Evolutionary conservation across 495 filamentous ascomycete genomes (phyloP), one percentile per base, ranked within the genome.

Genomic region (Lichenothelia convexa): DNA sequence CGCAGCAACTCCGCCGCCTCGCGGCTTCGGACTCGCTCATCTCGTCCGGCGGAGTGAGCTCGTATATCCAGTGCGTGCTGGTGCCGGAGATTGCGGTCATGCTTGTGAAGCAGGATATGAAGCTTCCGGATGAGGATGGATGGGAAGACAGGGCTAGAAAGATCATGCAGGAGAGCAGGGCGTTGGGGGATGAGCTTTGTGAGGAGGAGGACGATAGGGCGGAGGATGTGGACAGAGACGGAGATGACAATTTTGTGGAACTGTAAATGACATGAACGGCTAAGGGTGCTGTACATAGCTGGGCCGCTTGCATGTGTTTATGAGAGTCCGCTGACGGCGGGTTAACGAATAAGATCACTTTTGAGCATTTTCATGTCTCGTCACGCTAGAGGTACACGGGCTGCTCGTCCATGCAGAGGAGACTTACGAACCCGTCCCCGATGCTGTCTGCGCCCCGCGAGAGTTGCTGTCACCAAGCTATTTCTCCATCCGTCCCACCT

Each of bases 21-120:
- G 70, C 77, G 6, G 53, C 67, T 12, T 61, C 63, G 34, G 86
- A 93, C 53, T 58, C 59, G 26, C 60, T 91, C 9, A 63, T 93
- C 32, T 70, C 78, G 8, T 61, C 65, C 0, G 61, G 75, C 15
- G 80, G 83, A 7, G 64, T 80, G 19, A 71, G 71, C 11, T 69
- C 65, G 13, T 97, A 81, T 45, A 70, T 93, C 5, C 84, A 93
- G 55, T 61, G 64, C 0, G 89, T 95, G 2, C 58, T 94, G 29
- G 84, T 92, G 11, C 86, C 86, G 0, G 89, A 97, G 51, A 52
- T 94, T 33, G 70, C 78, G 3, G 62, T 81, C 1, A 56, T 60
- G 43, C 64, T 97, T 13, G 76, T 95, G 18, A 79, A 69, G 61
- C 78, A 93, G 43, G 89, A 97, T 48, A 80, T 94, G 79, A 48